Percentiles rank a stretch among this genome's conserved stretches.
These are phyloP conservation scores for Phialemonium atrogriseum DNA, from an alignment of 2,329 filamentous ascomycete genomes.

Conservation along the genomic window DNA sequence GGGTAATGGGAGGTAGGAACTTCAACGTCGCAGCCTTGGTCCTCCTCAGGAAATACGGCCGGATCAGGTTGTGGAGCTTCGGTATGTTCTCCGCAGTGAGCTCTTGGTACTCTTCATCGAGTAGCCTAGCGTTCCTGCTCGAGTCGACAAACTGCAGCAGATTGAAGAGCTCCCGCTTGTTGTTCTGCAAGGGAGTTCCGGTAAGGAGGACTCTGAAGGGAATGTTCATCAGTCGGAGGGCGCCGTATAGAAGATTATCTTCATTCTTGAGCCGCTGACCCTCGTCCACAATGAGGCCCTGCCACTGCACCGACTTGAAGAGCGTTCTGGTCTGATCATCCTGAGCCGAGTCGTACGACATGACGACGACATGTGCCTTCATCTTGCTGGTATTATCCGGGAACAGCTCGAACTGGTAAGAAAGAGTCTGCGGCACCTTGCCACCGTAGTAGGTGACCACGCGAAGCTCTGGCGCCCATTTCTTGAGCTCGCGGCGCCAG, in stretches of 20 bases:
- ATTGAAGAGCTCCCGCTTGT: conserved; percentile 90
- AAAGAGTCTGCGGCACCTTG: conserved; percentile 63
- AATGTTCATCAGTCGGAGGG: conserved; percentile 63
- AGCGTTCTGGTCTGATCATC: conserved; percentile 59
- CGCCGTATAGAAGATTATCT: conserved; percentile 69
- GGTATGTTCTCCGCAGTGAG: conserved; percentile 76
- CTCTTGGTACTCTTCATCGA: conserved; percentile 71
- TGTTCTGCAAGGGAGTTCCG: conserved; percentile 91
- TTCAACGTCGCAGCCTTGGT: conserved; percentile 88
- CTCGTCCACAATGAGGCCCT: conserved; percentile 85
- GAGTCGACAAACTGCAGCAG: conserved; percentile 89
- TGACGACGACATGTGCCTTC: conserved; percentile 84
- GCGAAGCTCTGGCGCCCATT: conserved; percentile 77
- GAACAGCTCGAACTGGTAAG: conserved; percentile 80
- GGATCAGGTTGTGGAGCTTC: conserved; percentile 74
- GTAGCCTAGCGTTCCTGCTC: conserved; percentile 54
- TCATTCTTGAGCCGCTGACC: conserved; percentile 95
- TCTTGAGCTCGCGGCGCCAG: conserved; percentile 92
- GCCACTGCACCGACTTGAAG: conserved; percentile 71
- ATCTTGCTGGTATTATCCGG: conserved; percentile 57
- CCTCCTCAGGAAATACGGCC: conserved; percentile 60
- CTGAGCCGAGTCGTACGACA: conserved; percentile 84
- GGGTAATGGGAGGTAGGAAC: conserved; percentile 85
- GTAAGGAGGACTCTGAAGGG: conserved; percentile 83
- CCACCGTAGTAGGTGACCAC: conserved; percentile 92